phyloP scores from a whole-genome alignment of 75 land plant species.

The Isoetes taiwanensis region DNA sequence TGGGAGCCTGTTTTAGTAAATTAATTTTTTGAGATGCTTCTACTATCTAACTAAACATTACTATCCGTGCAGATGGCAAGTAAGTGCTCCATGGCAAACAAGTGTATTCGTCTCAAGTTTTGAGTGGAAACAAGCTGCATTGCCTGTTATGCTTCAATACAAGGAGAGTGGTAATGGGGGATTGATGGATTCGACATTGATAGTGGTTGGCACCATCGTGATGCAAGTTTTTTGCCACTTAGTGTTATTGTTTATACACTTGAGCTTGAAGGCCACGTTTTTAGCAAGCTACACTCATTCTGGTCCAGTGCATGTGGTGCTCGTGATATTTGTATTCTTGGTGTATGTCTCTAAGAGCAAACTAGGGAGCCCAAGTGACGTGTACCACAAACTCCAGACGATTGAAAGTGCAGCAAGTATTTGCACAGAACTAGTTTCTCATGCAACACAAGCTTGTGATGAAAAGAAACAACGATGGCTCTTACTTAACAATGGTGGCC shows the following conservation, averaged over 20 bases:
- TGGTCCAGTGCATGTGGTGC: conserved; percentile 78
- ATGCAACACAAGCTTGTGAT: conserved; percentile 74
- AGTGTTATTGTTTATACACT: conserved; percentile 87
- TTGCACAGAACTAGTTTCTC: conserved; percentile 52
- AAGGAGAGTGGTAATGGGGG: too few species aligned
- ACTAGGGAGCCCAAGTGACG: conserved; percentile 74
- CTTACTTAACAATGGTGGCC: conserved; percentile 87
- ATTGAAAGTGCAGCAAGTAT: conserved; percentile 42
- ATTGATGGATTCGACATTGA: conserved; percentile 75
- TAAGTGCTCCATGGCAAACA: background rate
- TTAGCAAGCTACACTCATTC: conserved; percentile 93
- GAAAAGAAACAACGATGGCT: conserved; percentile 66
- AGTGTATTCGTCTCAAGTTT: conserved; percentile 9
- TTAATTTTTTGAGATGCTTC: too few species aligned
- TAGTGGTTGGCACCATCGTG: too few species aligned
- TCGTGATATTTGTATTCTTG: conserved; percentile 80
- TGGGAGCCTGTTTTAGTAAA: too few species aligned
- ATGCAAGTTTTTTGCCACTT: conserved; percentile 87
- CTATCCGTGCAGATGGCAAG: conserved; percentile 12
- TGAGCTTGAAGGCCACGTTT: conserved; percentile 92
- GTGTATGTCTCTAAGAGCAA: conserved; percentile 63
- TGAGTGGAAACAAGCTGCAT: conserved; percentile 51
- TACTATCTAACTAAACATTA: too few species aligned
- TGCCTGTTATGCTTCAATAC: conserved; percentile 51
- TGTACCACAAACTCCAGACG: conserved; percentile 45